Percentiles rank a stretch among this genome's conserved stretches.
Conservation (phyloP, 768 basidiomycete genomes). For the Suillus variegatus region DNA sequence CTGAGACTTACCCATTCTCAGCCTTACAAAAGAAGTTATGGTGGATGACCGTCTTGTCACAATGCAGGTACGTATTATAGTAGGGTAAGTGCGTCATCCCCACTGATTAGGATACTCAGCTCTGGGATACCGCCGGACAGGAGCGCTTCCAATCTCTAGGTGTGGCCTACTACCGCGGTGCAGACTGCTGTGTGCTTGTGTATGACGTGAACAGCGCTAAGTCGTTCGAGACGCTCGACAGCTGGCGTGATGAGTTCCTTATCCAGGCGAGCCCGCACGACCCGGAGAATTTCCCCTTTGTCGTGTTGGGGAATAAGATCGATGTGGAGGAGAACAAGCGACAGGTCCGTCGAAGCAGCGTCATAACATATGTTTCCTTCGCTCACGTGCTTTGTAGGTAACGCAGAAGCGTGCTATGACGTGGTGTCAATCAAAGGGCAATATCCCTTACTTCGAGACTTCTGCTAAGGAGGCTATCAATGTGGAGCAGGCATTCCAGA, state of each 20-base stretch:
- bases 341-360: slow-evolving; percentile 58
- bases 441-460: slow-evolving; percentile 99
- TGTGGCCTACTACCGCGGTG: slow-evolving; percentile 98
- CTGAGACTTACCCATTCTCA: slow-evolving; percentile 34
- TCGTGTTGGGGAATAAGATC: slow-evolving; percentile 99
- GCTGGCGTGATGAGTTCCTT: slow-evolving; percentile 99
- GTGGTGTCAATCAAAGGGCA: slow-evolving; percentile 99
- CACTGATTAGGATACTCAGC: slow-evolving; percentile 42
- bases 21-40: slow-evolving; percentile 97
- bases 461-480: slow-evolving; percentile 99
- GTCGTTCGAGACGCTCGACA: slow-evolving; percentile 97
- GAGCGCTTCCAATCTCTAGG: slow-evolving; percentile 99
- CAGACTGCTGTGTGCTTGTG: slow-evolving; percentile 98
- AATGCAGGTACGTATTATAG: slow-evolving; percentile 76
- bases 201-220: slow-evolving; percentile 99
- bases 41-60: slow-evolving; percentile 98
- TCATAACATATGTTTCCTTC: background rate
- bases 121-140: slow-evolving; percentile 99
- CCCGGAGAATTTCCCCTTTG: slow-evolving; percentile 99
- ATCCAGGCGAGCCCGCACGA: slow-evolving; percentile 99
- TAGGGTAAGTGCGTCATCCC: slow-evolving; percentile 9
- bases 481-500: slow-evolving; percentile 99
- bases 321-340: slow-evolving; percentile 99
- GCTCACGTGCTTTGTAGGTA: slow-evolving; percentile 54
- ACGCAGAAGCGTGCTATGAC: slow-evolving; percentile 99